Evolutionary conservation across 495 filamentous ascomycete species (phyloP).

Genomic region (Xylaria bambusicola): DNA sequence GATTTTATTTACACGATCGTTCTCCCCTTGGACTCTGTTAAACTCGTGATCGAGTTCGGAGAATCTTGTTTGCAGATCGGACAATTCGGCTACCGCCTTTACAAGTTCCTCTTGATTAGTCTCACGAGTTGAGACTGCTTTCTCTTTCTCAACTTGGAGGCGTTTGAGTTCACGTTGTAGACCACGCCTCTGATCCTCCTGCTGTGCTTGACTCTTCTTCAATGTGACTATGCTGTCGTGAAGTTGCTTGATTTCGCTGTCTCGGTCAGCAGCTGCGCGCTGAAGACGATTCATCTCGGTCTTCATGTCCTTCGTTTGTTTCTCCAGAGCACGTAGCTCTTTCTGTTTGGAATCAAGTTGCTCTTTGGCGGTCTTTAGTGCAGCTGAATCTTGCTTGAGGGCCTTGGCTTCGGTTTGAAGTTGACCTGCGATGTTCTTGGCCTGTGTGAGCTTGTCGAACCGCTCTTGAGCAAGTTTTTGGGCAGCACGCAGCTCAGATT

Average conservation of each 20-base stretch:
- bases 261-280: slow-evolving; percentile 68
- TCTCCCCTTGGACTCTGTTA: slow-evolving; percentile 63
- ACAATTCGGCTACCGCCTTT: slow-evolving; percentile 67
- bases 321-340: slow-evolving; percentile 74
- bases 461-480: slow-evolving; percentile 81
- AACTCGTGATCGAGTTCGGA: slow-evolving; percentile 73
- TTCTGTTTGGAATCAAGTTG: slow-evolving; percentile 66
- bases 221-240: slow-evolving; percentile 77
- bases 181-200: slow-evolving; percentile 73
- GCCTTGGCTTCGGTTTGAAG: slow-evolving; percentile 80
- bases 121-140: slow-evolving; percentile 71
- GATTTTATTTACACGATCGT: slow-evolving; percentile 72
- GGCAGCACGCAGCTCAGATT: slow-evolving; percentile 83
- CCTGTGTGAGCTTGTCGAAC: slow-evolving; percentile 83
- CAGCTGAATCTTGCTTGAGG: slow-evolving; percentile 72
- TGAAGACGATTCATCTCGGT: slow-evolving; percentile 69
- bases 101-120: slow-evolving; percentile 65
- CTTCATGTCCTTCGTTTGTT: slow-evolving; percentile 76
- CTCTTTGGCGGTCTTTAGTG: slow-evolving; percentile 69
- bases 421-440: slow-evolving; percentile 77
- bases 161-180: slow-evolving; percentile 73
- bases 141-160: slow-evolving; percentile 74
- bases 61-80: slow-evolving; percentile 60
- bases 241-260: slow-evolving; percentile 72
- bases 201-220: slow-evolving; percentile 65